phyloP scores from a whole-genome alignment of 768 basidiomycete genomes.

The Suillus sp. region DNA sequence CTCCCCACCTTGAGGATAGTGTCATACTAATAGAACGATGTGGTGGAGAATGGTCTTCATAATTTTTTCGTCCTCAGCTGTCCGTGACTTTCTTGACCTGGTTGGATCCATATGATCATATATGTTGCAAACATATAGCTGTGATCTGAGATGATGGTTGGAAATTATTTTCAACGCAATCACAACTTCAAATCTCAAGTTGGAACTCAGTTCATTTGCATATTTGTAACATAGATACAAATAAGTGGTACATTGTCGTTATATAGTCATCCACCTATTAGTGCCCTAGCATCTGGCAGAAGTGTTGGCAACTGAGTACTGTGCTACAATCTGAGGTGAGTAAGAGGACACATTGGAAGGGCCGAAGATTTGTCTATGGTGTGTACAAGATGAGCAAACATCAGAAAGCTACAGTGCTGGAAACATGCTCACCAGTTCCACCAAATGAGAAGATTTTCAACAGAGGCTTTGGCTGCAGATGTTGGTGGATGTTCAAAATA shows the following conservation, averaged over 20 bases:
- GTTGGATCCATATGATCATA: too few relatives aligned
- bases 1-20: too few relatives aligned
- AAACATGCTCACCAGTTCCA: constrained; percentile 16
- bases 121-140: too few relatives aligned
- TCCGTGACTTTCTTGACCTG: too few relatives aligned
- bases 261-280: not conserved
- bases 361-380: not conserved
- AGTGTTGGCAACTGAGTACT: constrained; percentile 6
- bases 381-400: not conserved
- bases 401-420: not conserved
- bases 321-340: constrained; percentile 1
- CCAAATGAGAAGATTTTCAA: constrained; percentile 15
- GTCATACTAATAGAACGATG: too few relatives aligned
- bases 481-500: constrained; percentile 14
- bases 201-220: too few relatives aligned
- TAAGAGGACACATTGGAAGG: not conserved
- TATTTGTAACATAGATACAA: not conserved
- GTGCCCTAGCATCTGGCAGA: not conserved
- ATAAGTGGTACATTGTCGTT: not conserved
- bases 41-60: too few relatives aligned
- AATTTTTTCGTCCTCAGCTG: too few relatives aligned
- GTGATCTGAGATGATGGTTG: too few relatives aligned
- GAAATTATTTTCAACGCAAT: too few relatives aligned
- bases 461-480: not conserved
- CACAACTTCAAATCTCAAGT: too few relatives aligned